Evolutionary conservation across 2,329 filamentous ascomycete species (phyloP).

Genomic region (Clarireedia monteithiana): DNA sequence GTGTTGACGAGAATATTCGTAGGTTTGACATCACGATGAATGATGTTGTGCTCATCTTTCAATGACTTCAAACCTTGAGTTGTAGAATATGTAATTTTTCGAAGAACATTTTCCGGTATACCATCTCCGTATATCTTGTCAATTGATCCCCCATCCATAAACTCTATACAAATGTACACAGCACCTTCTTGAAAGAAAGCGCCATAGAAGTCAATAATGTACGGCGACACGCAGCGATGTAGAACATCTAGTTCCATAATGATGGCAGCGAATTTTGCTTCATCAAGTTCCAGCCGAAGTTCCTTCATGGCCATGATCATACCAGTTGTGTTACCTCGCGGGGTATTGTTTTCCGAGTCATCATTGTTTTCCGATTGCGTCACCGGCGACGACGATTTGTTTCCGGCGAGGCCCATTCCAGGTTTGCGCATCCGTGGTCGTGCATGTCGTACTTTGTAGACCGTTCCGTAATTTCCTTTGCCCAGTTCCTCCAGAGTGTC

Average conservation of each 20-base stretch:
- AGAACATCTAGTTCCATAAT: slow-evolving; percentile 96
- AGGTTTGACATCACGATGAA: slow-evolving; percentile 95
- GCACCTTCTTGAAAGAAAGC: slow-evolving; percentile 98
- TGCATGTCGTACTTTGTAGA: slow-evolving; percentile 90
- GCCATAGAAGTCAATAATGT: slow-evolving; percentile 98
- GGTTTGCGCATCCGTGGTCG: slow-evolving; percentile 53
- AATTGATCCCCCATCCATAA: slow-evolving; percentile 97
- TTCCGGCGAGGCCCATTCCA: slow-evolving; percentile 47
- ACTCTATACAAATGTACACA: slow-evolving; percentile 98
- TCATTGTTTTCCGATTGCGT: slow-evolving; percentile 28
- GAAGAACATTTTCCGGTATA: slow-evolving; percentile 78
- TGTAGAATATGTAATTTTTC: slow-evolving; percentile 85
- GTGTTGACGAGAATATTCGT: slow-evolving; percentile 97
- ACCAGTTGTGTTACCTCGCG: slow-evolving; percentile 43
- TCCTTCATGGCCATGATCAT: slow-evolving; percentile 99
- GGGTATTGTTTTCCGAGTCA: slow-evolving; percentile 20
- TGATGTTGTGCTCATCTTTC: slow-evolving; percentile 98
- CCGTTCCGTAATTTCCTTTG: slow-evolving; percentile 97
- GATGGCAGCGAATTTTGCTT: slow-evolving; percentile 93
- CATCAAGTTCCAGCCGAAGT: slow-evolving; percentile 88
- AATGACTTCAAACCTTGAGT: slow-evolving; percentile 85
- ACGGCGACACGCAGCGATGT: slow-evolving; percentile 88
- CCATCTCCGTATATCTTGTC: slow-evolving; percentile 92
- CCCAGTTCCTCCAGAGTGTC: slow-evolving; percentile 89
- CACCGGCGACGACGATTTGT: slow-evolving; percentile 31